Evolutionary conservation across 768 basidiomycete genomes (phyloP).

Genomic region (Termitomyces titanicus): DNA sequence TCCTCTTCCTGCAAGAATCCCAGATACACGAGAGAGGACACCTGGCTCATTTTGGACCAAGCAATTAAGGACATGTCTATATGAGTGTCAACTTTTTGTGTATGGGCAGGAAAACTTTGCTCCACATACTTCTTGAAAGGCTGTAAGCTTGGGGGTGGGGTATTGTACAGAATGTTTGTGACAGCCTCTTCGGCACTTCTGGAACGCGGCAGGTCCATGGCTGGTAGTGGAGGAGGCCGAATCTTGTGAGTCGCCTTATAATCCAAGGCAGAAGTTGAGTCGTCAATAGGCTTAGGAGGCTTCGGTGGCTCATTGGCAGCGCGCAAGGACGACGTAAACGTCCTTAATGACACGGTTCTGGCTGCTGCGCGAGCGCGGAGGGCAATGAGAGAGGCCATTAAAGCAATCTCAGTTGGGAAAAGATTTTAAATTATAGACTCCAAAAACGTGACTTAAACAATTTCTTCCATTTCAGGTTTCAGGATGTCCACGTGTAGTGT

Average conservation of each 20-base stretch:
- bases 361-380: slow-evolving; percentile 29
- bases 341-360: slow-evolving; percentile 26
- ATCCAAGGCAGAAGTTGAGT: slow-evolving; percentile 92
- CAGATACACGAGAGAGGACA: slow-evolving; percentile 96
- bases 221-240: slow-evolving; percentile 81
- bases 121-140: slow-evolving; percentile 83
- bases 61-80: slow-evolving; percentile 93
- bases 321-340: slow-evolving; percentile 34
- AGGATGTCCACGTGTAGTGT: not conserved
- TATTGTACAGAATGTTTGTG: slow-evolving; percentile 96
- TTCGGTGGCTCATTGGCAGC: slow-evolving; percentile 45
- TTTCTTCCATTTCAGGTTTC: not conserved
- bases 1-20: slow-evolving; percentile 93
- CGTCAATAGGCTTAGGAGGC: slow-evolving; percentile 79
- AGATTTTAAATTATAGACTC: slow-evolving; percentile 1
- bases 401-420: too few relatives aligned
- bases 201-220: slow-evolving; percentile 78
- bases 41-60: slow-evolving; percentile 99
- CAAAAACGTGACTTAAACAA: slow-evolving; percentile 6
- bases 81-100: slow-evolving; percentile 3
- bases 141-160: slow-evolving; percentile 85
- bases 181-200: slow-evolving; percentile 94
- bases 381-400: slow-evolving; percentile 26
- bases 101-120: not conserved
- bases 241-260: slow-evolving; percentile 75